Base-by-base conservation (phyloP, 306 rosid species). In the Castanopsis chinensis region DNA sequence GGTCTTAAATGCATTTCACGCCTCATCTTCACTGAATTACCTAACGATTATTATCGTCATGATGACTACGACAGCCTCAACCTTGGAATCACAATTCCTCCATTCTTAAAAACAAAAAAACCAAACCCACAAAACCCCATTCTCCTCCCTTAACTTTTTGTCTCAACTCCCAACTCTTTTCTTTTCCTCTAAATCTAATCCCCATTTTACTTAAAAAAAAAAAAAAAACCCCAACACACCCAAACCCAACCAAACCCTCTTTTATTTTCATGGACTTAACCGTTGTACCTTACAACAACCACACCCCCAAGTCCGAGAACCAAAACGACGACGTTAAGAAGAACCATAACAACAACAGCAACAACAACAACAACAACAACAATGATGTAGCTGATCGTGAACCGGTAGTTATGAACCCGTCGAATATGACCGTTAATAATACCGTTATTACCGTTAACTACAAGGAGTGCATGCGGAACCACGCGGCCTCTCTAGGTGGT, bases 381-480 rank as follows among this genome's bases (percentile, higher is more conserved):
- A 49, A 49, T 8, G 45, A 41, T 41, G 45, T 41, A 41, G 45
- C 45, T 41, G 70, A 6, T 14, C 51, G 14, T 9, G 72, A 35
- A 19, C 52, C 72, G 52, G 52, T 19, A 25, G 51, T 68, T 25
- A 33, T 35, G 72, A 68, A 35, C 28, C 51, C 27, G 53, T 10
- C 17, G 17, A 10, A 0, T 9, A 37, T 35, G 72, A 13, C 73
- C 5, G 37, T 30, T 1, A 5, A 3, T 45, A 45, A 76, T 30
- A 3, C 64, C 15, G 54, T 59, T 35, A 49, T 59, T 35, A 12
- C 53, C 53, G 28, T 9, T 25, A 18, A 8, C 1, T 23, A 27
- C 73, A 43, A 15, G 64, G 78, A 79, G 68, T 79, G 83, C 78
- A 59, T 79, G 72, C 63, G 71, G 53, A 79, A 79, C 78, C 83